Base-by-base conservation (phyloP, 225 moss, liverwort and hornwort genomes). In the Pseudisothecium myosuroides region DNA sequence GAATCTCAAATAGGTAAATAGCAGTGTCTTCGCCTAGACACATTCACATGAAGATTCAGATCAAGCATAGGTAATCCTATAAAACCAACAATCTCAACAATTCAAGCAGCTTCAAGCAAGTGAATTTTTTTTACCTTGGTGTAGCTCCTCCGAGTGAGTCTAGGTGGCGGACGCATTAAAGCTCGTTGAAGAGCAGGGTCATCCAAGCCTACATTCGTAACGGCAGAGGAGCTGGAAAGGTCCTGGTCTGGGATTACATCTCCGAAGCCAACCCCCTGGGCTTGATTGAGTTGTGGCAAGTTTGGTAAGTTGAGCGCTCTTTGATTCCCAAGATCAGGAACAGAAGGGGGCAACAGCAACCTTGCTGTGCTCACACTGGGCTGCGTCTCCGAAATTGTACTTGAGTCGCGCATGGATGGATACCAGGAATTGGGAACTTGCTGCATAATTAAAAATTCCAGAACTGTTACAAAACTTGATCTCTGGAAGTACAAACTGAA, bases 81-180 rank as follows among this genome's bases (percentile, higher is more conserved):
- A 16, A 64, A n/a, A 21, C 20, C 12, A 64, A 26, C 49, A 82
- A 34, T 63, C 82, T 65, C 50, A 11, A 37, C 64, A 64, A 65
- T 63, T 47, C 34, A 64, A 50, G 75, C 49, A 60, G 63, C 82
- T 82, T 22, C 62, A 34, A 21, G 32, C 18, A 36, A 64, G 50
- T 37, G 49, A 14, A 12, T 7, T 32, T 31, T 22, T 22, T 39
- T 56, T 87, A 97, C 97, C 95, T 97, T 97, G 69, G 92, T 97
- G 90, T 87, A 97, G 82, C 96, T 97, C 85, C 97, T 95, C 80
- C 97, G 92, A 49, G 87, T 83, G 61, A 95, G 91, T 88, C 94
- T 94, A 6, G 95, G 93, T 68, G 94, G 93, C 8, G 96, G 92
- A 41, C 88, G 88, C 87, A 92, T 87, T 18, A 93, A 88, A 63